These are phyloP conservation scores for Phellopilus nigrolimitatus DNA, from an alignment of 1,284 basidiomycete species.

Conservation along the genomic window DNA sequence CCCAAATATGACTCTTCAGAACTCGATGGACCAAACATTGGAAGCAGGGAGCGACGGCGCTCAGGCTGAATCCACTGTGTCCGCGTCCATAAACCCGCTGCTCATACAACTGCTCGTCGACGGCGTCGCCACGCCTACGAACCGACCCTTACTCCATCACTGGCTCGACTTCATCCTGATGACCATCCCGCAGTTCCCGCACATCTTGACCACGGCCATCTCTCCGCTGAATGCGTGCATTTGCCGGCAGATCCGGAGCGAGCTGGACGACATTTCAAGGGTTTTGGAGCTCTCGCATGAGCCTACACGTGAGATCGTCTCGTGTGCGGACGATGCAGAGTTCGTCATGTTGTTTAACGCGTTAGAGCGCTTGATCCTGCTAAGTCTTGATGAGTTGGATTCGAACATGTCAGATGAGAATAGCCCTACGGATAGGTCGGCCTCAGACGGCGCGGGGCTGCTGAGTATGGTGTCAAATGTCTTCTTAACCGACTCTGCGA, in stretches of 20 bases:
- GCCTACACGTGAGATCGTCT: conserved; percentile 37
- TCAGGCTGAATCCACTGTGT: conserved; percentile 16
- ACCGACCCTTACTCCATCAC: conserved; percentile 82
- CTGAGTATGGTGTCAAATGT: conserved; percentile 79
- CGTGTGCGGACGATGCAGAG: conserved; percentile 73
- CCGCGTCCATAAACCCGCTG: conserved; percentile 58
- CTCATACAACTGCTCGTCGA: conserved; percentile 77
- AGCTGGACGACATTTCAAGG: conserved; percentile 52
- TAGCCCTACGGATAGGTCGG: conserved; percentile 45
- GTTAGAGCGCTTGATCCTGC: conserved; percentile 72
- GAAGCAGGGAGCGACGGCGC: not conserved
- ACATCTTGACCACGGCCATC: conserved; percentile 62
- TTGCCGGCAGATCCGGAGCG: conserved; percentile 65
- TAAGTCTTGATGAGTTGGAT: conserved; percentile 54
- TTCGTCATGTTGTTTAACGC: conserved; percentile 80
- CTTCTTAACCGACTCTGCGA: conserved; percentile 58
- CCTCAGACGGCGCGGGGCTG: conserved; percentile 56
- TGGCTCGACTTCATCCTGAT: conserved; percentile 97
- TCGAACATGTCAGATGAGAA: conserved; percentile 49
- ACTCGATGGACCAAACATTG: conserved; percentile 25
- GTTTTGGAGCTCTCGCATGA: conserved; percentile 32
- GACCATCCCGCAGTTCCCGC: conserved; percentile 81
- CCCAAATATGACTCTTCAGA: conserved; percentile 30
- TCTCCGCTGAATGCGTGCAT: conserved; percentile 78
- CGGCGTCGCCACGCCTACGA: conserved; percentile 66